phyloP scores from a whole-genome alignment of 331 rosid species.

The Malus hybrid region DNA sequence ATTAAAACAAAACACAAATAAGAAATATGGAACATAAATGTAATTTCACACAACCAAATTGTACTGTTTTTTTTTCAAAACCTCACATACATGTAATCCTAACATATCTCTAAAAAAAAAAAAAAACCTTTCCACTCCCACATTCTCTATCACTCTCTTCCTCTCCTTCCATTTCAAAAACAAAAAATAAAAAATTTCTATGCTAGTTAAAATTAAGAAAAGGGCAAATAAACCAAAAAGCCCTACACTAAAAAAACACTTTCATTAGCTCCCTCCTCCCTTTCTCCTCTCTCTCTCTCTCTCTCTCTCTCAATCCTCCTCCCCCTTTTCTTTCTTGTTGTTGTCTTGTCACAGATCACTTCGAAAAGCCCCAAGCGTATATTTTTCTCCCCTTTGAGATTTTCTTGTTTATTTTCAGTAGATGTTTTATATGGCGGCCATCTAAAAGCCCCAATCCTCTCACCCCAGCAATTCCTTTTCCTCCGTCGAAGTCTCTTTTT shows the following conservation, averaged over 20 bases:
- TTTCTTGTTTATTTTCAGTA: neutral
- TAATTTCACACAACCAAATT: no score
- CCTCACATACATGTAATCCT: no score
- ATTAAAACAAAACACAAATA: no score
- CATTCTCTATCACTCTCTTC: no score
- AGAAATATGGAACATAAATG: no score
- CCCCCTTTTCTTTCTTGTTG: neutral
- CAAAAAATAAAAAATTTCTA: no score
- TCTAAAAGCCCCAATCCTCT: constrained; percentile 19
- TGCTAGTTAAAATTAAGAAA: neutral
- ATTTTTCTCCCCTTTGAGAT: neutral
- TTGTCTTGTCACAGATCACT: constrained; percentile 28
- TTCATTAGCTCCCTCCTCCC: constrained; percentile 19
- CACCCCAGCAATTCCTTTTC: constrained; percentile 15
- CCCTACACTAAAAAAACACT: constrained; percentile 29
- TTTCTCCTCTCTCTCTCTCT: neutral
- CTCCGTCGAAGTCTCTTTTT: neutral
- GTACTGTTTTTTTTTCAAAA: no score
- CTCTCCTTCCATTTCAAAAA: no score
- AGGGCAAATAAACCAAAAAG: constrained; percentile 12
- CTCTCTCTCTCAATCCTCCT: neutral
- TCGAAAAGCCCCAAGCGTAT: constrained; percentile 24
- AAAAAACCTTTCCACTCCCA: no score
- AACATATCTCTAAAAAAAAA: no score
- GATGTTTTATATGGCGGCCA: constrained; percentile 16